Evolutionary conservation across 176 grass and related monocot species (phyloP).

Genomic region (Raddia distichophylla): DNA sequence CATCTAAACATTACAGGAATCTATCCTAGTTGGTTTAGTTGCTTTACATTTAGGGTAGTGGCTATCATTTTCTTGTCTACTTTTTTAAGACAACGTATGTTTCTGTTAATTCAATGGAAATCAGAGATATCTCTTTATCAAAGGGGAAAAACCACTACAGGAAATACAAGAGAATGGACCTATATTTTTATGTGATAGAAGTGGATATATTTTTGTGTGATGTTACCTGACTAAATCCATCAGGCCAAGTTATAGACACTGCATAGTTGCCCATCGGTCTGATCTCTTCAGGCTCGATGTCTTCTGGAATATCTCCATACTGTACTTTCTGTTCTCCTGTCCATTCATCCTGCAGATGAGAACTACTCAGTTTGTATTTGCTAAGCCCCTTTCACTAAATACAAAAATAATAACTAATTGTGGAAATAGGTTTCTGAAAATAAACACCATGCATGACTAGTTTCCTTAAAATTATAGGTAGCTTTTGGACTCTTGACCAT

Average conservation of each 20-base stretch:
- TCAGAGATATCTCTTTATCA: too few relatives aligned
- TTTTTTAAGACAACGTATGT: too few relatives aligned
- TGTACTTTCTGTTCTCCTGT: constrained; percentile 94
- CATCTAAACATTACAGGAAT: background rate
- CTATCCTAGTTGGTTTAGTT: too few relatives aligned
- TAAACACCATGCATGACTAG: background rate
- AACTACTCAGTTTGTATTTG: constrained; percentile 28
- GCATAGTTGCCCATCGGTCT: constrained; percentile 95
- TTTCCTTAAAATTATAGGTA: constrained; percentile 5
- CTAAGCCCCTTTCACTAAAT: background rate
- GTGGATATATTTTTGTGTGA: constrained; percentile 15
- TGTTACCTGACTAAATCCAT: constrained; percentile 95
- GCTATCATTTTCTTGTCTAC: too few relatives aligned
- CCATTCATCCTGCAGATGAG: constrained; percentile 80
- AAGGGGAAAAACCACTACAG: background rate
- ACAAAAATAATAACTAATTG: too few relatives aligned
- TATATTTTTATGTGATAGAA: constrained; percentile 17
- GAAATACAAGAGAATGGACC: background rate
- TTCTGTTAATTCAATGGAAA: too few relatives aligned
- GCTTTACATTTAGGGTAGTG: too few relatives aligned
- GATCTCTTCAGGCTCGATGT: constrained; percentile 96
- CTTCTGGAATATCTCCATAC: constrained; percentile 84
- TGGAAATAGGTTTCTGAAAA: constrained; percentile 8
- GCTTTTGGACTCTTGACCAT: background rate
- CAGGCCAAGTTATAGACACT: constrained; percentile 99